phyloP scores from a whole-genome alignment of 179 eudicot genomes.

The Beta lomatogona region DNA sequence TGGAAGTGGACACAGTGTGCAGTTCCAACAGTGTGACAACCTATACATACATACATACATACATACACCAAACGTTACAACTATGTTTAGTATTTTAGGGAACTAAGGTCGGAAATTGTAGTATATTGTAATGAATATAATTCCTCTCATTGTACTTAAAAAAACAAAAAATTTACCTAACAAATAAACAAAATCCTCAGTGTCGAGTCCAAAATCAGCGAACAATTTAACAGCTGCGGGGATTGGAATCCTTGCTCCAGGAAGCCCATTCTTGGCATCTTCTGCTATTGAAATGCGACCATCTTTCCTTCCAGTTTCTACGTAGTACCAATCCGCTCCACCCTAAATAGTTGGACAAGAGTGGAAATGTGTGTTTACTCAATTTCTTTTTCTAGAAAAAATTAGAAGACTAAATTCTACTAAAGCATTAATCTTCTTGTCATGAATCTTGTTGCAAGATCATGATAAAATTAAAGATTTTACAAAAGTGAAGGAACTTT shows the following conservation, averaged over 20 bases:
- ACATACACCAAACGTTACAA: neutral
- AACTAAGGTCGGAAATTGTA: too few species aligned
- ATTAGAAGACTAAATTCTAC: too few species aligned
- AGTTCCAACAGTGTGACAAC: slow-evolving; percentile 39
- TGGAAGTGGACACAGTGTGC: slow-evolving; percentile 35
- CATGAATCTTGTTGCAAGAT: neutral
- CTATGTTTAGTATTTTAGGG: too few species aligned
- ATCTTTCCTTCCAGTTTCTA: slow-evolving; percentile 39
- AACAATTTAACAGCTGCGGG: slow-evolving; percentile 25
- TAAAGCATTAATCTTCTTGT: too few species aligned
- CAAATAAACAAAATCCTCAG: slow-evolving; percentile 38
- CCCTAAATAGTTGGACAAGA: slow-evolving; percentile 13
- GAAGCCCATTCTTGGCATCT: slow-evolving; percentile 20
- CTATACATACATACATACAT: neutral
- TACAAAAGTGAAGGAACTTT: too few species aligned
- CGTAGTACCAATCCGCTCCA: slow-evolving; percentile 34
- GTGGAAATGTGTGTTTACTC: too few species aligned
- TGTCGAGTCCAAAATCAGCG: slow-evolving; percentile 26
- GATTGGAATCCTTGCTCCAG: slow-evolving; percentile 12
- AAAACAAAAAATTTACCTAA: slow-evolving; percentile 18
- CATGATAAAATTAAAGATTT: neutral
- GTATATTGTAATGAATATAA: too few species aligned
- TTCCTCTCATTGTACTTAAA: too few species aligned
- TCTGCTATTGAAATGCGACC: slow-evolving; percentile 31
- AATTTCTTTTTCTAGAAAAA: too few species aligned